phyloP scores from a whole-genome alignment of 2,329 filamentous ascomycete species.

The Talaromyces sp. region DNA sequence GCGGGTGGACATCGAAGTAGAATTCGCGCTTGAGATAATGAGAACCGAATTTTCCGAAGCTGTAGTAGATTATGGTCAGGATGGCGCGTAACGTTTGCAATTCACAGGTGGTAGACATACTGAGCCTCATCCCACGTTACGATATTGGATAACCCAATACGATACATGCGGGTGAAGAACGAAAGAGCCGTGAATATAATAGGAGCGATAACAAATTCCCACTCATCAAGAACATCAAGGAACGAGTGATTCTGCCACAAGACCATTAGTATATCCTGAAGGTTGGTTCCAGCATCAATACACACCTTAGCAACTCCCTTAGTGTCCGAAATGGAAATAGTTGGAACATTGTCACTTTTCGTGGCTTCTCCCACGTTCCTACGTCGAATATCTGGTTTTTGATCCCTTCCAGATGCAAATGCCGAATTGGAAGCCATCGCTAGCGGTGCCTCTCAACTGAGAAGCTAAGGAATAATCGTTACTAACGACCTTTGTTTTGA shows the following conservation, averaged over 20 bases:
- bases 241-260: constrained; percentile 33
- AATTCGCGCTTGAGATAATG: constrained; percentile 99
- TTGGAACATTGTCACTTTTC: constrained; percentile 10
- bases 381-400: constrained; percentile 16
- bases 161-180: constrained; percentile 66
- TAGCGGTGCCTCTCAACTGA: constrained; percentile 15
- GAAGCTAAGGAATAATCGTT: constrained; percentile 18
- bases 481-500: constrained; percentile 14
- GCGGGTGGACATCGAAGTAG: constrained; percentile 97
- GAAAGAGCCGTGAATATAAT: constrained; percentile 61
- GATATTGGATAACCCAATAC: constrained; percentile 66
- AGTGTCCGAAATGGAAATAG: constrained; percentile 5
- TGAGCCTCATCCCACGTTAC: constrained; percentile 76
- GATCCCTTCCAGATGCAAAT: constrained; percentile 16
- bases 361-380: constrained; percentile 14
- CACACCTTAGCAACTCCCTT: constrained; percentile 16
- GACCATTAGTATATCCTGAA: neutral
- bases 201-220: constrained; percentile 62
- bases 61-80: constrained; percentile 21
- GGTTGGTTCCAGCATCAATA: neutral
- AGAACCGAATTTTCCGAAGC: constrained; percentile 81
- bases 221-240: constrained; percentile 50
- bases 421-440: constrained; percentile 17
- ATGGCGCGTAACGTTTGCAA: neutral
- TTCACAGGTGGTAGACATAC: constrained; percentile 44